Conservation (phyloP, 257 asterid species). For the Nicotiana sylvestris region DNA sequence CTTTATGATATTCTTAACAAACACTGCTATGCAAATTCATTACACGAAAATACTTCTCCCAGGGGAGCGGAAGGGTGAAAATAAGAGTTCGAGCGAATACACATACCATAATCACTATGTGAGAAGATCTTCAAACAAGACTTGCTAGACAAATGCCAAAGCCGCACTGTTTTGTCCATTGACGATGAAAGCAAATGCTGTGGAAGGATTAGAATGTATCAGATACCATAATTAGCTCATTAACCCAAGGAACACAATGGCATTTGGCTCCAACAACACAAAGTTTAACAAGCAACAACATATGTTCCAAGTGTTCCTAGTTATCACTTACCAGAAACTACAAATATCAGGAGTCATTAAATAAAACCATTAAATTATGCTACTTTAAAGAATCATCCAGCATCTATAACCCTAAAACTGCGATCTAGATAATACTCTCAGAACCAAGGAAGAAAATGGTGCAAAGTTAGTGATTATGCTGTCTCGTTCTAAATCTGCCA, state of each 20-base stretch:
- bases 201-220: slow-evolving; percentile 21
- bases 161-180: slow-evolving; percentile 98
- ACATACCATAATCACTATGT: slow-evolving; percentile 93
- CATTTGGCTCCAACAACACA: neutral
- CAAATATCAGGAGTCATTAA: neutral
- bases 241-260: neutral
- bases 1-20: neutral
- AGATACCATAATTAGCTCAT: neutral
- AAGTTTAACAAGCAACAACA: neutral
- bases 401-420: neutral
- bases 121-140: slow-evolving; percentile 84
- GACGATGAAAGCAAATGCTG: slow-evolving; percentile 90
- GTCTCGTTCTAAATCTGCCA: neutral
- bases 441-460: neutral
- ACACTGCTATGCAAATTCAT: neutral
- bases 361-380: slow-evolving; percentile 1
- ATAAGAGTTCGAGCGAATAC: neutral
- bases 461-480: neutral
- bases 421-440: neutral
- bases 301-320: neutral
- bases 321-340: neutral
- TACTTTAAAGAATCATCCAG: neutral
- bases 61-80: neutral
- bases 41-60: neutral
- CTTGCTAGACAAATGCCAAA: slow-evolving; percentile 83